Percentiles rank a stretch among this genome's conserved stretches.
Conservation (phyloP, 2,329 filamentous ascomycete genomes). For the Phyllosticta paracitricarpa region DNA sequence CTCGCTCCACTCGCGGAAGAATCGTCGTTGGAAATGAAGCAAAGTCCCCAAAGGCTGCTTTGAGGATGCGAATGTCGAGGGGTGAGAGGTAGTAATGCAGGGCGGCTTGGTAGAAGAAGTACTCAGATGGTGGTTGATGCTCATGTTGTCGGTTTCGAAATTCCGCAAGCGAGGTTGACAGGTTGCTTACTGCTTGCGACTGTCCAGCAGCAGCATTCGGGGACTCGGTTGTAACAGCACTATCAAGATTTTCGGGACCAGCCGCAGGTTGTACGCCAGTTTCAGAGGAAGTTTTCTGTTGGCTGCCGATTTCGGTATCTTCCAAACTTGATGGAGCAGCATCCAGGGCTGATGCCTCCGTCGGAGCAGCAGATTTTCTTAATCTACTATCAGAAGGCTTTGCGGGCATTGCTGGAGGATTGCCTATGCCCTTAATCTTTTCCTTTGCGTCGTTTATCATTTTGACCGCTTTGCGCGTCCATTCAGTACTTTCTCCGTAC, state of each 20-base stretch:
- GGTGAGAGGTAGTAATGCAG: constrained; percentile 85
- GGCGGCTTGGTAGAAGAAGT: constrained; percentile 81
- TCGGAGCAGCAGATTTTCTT: constrained; percentile 29
- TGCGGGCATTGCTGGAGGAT: constrained; percentile 46
- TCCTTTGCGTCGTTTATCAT: constrained; percentile 68
- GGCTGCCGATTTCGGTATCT: not conserved
- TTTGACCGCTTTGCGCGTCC: constrained; percentile 75
- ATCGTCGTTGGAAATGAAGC: constrained; percentile 75
- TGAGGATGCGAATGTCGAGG: constrained; percentile 84
- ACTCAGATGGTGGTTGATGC: constrained; percentile 43
- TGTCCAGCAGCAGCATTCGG: not conserved
- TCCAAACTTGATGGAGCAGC: not conserved
- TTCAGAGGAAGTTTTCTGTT: not conserved
- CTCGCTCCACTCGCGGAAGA: constrained; percentile 76
- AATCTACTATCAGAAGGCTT: constrained; percentile 42
- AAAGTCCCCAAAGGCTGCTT: constrained; percentile 78
- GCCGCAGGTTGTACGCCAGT: not conserved
- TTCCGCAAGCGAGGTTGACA: constrained; percentile 8
- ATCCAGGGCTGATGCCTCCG: not conserved
- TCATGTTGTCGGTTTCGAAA: constrained; percentile 27
- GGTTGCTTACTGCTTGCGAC: not conserved
- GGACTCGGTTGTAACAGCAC: not conserved
- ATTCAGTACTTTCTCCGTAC: constrained; percentile 77
- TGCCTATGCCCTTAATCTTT: constrained; percentile 57
- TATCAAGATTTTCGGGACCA: not conserved